Base-by-base conservation (phyloP, 1,284 basidiomycete genomes). In the Pyrrhoderma lamaoense region DNA sequence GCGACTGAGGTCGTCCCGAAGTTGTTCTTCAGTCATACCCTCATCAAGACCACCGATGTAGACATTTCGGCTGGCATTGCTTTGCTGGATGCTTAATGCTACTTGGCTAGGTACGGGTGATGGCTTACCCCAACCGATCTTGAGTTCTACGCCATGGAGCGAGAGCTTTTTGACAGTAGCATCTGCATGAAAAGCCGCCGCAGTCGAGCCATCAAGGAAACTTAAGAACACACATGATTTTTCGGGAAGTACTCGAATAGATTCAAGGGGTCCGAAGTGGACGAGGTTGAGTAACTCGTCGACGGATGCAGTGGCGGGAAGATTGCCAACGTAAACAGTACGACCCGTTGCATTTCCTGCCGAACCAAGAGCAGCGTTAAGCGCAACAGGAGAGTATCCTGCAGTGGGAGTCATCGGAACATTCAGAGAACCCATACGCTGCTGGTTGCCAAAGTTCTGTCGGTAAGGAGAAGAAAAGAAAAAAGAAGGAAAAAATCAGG, bases 171-270 rank as follows among this genome's bases (percentile, higher is more conserved):
- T 93, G 67, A 96, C 85, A 34, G 87, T 84, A 0, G 93, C 93
- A 61, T 96, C 93, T 43, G 93, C 92, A 62, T 94, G 89, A 77
- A 97, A 97, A 0, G 91, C 91, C 0, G 90, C 89, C 8, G 93
- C 92, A 1, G 89, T 95, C 19, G 82, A 76, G 22, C 86, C 86
- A 56, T 97, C 93, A 45, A 97, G 78, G 81, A 96, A 97, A 11
- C 93, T 97, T 58, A 99, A 82, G 76, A 99, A 99, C 51, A 96
- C 94, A 65, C 95, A 98, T 11, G 87, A 92, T 69, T 97, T 98
- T 67, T 98, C 95, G 38, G 93, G 92, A n/a, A 98, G 79, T 36
- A 99, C 86, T 47, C 92, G 89, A 62, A 98, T 89, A 47, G 83
- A 89, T 67, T 98, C 95, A 58, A 99, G 86, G 0, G 95, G 95